phyloP scores from a whole-genome alignment of 768 basidiomycete genomes.

The Mycena leptocephala region DNA sequence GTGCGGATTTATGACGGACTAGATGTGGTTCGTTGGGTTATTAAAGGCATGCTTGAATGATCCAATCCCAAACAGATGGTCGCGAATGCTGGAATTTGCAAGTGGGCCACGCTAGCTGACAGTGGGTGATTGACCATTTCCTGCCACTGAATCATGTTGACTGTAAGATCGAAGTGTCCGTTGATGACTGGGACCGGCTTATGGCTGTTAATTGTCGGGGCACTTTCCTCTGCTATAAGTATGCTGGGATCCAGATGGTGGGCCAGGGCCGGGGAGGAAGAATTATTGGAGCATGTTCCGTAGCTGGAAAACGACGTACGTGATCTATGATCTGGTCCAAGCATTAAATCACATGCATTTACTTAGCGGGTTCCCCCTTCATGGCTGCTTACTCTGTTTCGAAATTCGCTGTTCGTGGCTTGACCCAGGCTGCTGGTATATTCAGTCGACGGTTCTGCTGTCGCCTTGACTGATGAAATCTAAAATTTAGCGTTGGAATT shows the following conservation, averaged over 20 bases:
- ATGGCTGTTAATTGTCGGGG: slow-evolving; percentile 52
- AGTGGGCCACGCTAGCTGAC: not conserved
- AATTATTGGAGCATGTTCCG: slow-evolving; percentile 50
- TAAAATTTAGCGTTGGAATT: slow-evolving; percentile 6
- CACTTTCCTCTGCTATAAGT: slow-evolving; percentile 56
- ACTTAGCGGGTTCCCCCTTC: slow-evolving; percentile 2
- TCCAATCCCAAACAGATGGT: slow-evolving; percentile 36
- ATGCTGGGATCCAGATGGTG: slow-evolving; percentile 58
- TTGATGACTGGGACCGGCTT: slow-evolving; percentile 44
- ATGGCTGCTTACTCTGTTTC: slow-evolving; percentile 43
- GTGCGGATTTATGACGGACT: slow-evolving; percentile 9
- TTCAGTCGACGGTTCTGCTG: not conserved
- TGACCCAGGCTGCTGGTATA: slow-evolving; percentile 28
- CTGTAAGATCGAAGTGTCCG: not conserved
- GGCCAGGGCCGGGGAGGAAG: slow-evolving; percentile 55
- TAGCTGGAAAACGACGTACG: slow-evolving; percentile 33
- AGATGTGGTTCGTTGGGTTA: slow-evolving; percentile 30
- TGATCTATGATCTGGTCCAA: not conserved
- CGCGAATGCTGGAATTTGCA: slow-evolving; percentile 43
- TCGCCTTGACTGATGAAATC: not conserved
- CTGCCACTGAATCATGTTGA: not conserved
- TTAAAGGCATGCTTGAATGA: too few species aligned
- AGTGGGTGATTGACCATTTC: not conserved
- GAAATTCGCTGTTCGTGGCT: slow-evolving; percentile 45
- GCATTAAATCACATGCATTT: not conserved